A percentile compares a stretch with the other conserved stretches of the same genome.
Conservation (phyloP, 2,329 filamentous ascomycete genomes). For the Neofusicoccum cordaticola region DNA sequence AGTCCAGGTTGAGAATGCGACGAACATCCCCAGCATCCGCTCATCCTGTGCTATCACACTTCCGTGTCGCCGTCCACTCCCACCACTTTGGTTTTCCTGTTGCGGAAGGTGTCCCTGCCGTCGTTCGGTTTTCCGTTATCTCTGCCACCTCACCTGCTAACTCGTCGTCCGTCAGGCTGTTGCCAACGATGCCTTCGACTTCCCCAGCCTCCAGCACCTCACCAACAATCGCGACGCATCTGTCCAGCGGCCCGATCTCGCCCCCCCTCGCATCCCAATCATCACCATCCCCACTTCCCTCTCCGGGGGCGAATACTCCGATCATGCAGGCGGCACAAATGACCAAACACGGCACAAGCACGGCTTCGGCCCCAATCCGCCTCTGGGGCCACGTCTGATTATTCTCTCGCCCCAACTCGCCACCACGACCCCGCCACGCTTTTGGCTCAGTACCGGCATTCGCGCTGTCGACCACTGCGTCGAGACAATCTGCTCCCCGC, state of each 20-base stretch:
- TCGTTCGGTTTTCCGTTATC: not conserved
- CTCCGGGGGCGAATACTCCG: slow-evolving; percentile 42
- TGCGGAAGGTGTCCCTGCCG: not conserved
- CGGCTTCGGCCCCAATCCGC: slow-evolving; percentile 23
- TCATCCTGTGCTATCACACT: not conserved
- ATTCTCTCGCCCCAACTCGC: slow-evolving; percentile 56
- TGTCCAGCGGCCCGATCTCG: not conserved
- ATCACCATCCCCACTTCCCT: slow-evolving; percentile 44
- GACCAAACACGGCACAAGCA: slow-evolving; percentile 24
- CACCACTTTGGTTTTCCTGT: not conserved
- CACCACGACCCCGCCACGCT: slow-evolving; percentile 48
- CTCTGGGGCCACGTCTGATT: slow-evolving; percentile 49
- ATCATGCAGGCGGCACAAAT: slow-evolving; percentile 42
- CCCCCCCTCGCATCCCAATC: slow-evolving; percentile 30
- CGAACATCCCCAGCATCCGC: not conserved
- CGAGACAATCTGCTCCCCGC: slow-evolving; percentile 51
- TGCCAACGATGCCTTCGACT: slow-evolving; percentile 8
- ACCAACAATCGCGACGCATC: slow-evolving; percentile 40
- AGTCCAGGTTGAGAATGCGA: not conserved
- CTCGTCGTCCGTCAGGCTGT: not conserved
- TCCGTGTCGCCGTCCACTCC: not conserved
- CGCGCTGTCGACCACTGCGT: slow-evolving; percentile 57
- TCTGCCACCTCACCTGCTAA: not conserved
- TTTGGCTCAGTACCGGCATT: slow-evolving; percentile 60
- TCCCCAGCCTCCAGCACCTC: slow-evolving; percentile 35